A percentile compares a stretch with the other conserved stretches of the same genome.
Evolutionary conservation across 805 yeast genomes (phyloP).

Genomic region (Cyberlindnera maritima): DNA sequence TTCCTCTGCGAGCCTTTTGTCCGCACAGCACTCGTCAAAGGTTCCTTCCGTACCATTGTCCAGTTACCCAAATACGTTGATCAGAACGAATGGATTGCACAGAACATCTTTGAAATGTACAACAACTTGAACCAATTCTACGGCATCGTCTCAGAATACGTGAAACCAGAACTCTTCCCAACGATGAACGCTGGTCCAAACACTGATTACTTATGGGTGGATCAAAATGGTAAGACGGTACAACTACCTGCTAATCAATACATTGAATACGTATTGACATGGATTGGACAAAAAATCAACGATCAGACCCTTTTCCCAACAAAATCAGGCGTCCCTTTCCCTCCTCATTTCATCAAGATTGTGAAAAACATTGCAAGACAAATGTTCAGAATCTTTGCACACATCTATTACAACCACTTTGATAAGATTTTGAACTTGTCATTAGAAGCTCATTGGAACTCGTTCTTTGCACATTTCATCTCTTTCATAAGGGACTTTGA

Average conservation of each 20-base stretch:
- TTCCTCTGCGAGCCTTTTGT: slow-evolving; percentile 92
- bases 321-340: slow-evolving; percentile 82
- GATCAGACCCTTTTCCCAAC: slow-evolving; percentile 94
- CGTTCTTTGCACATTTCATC: slow-evolving; percentile 91
- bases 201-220: slow-evolving; percentile 89
- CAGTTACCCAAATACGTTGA: slow-evolving; percentile 95
- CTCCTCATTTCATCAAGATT: slow-evolving; percentile 77
- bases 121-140: slow-evolving; percentile 84
- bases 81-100: slow-evolving; percentile 91
- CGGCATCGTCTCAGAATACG: slow-evolving; percentile 86
- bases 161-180: slow-evolving; percentile 85
- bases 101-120: slow-evolving; percentile 86
- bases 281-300: slow-evolving; percentile 85
- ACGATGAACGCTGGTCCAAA: slow-evolving; percentile 96
- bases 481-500: slow-evolving; percentile 84
- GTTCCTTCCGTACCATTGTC: slow-evolving; percentile 93
- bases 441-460: slow-evolving; percentile 96
- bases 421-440: slow-evolving; percentile 90
- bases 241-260: slow-evolving; percentile 91
- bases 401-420: slow-evolving; percentile 90
- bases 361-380: slow-evolving; percentile 86
- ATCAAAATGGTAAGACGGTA: slow-evolving; percentile 72
- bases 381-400: slow-evolving; percentile 94
- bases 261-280: slow-evolving; percentile 85
- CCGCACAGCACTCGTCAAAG: slow-evolving; percentile 91